A percentile compares a stretch with the other conserved stretches of the same genome.
These are phyloP conservation scores for Leccinum sublutescens DNA, from an alignment of 768 basidiomycete genomes.

Conservation along the genomic window DNA sequence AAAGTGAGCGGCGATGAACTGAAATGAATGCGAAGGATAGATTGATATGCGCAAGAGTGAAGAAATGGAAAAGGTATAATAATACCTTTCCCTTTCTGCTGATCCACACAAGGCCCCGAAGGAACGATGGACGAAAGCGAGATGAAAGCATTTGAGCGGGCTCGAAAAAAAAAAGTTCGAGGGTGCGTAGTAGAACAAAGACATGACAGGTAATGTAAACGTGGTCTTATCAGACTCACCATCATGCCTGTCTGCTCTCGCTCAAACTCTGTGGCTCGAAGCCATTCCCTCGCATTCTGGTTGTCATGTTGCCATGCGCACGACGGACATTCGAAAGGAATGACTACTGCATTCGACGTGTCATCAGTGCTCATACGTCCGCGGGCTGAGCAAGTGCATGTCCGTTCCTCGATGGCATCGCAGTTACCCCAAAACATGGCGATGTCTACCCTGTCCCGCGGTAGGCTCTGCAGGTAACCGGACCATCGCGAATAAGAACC, in stretches of 20 bases:
- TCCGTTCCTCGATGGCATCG: conserved; percentile 17
- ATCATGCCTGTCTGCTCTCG: conserved; percentile 23
- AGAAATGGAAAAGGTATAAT: conserved; percentile 7
- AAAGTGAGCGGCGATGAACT: conserved; percentile 6
- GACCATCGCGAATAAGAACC: conserved; percentile 55
- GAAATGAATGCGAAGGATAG: conserved; percentile 4
- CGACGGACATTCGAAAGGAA: conserved; percentile 11
- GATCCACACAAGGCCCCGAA: conserved; percentile 16
- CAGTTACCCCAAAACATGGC: conserved; percentile 58
- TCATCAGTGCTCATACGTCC: conserved; percentile 12
- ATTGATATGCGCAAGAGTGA: conserved; percentile 6
- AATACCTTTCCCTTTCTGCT: background rate
- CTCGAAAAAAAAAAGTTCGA: conserved; percentile 2
- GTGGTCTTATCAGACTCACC: conserved; percentile 25
- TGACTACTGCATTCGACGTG: conserved; percentile 2
- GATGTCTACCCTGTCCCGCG: conserved; percentile 49
- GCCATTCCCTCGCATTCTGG: conserved; percentile 33
- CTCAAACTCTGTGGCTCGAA: conserved; percentile 33
- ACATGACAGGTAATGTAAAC: conserved; percentile 6
- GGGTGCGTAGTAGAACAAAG: background rate
- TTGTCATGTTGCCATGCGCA: conserved; percentile 28
- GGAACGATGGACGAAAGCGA: conserved; percentile 4
- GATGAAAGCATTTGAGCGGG: conserved; percentile 11
- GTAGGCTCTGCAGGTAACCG: conserved; percentile 65
- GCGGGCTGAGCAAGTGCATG: conserved; percentile 19